Evolutionary conservation across 2,329 filamentous ascomycete species (phyloP), one percentile per base, ranked within the genome.

Genomic region (Rhytidhysteron rufulum): DNA sequence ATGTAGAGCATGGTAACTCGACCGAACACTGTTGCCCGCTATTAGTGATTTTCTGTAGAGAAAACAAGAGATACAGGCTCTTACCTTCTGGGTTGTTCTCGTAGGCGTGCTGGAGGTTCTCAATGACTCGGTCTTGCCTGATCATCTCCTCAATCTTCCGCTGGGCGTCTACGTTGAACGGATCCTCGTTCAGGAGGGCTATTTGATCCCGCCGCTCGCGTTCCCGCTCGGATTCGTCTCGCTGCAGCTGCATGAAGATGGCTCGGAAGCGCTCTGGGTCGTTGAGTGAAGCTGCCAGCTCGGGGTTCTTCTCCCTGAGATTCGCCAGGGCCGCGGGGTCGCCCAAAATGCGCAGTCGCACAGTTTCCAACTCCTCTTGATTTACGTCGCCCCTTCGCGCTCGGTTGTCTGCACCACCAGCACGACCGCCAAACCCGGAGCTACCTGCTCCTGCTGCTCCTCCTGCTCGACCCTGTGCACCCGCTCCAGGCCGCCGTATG

Each of bases 1-100:
- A 97, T 86, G 67, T 98, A 98, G 34, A 98, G 80, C 83, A 98
- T 93, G 54, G 91, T 89, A 30, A 98, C 93, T 53, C 86, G 81
- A 39, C 88, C 93, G 60, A 98, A 98, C 20, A 93, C 90, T 95
- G 54, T 22, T 42, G 32, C 25, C 10, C 4, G 4, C 5, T 31
- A 43, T 63, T 39, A 60, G 52, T 31, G 41, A 27, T 27, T 3
- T 40, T 39, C 10, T 33, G 45, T 43, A 35, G 44, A 43, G 33
- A 41, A 15, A 25, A 13, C 19, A 27, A 21, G 25, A 16, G 36
- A 25, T n/a, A 9, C 19, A 43, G 30, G 13, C 30, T 68, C 77
- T 55, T 70, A 94, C 91, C 91, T 79, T 97, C 93, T 1, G 93
- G 93, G 58, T 94, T 95, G 68, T 97, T 85, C 68, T 97, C 91